A percentile compares a stretch with the other conserved stretches of the same genome.
These are phyloP conservation scores for Rhododendron ovatum DNA, from an alignment of 148 eudicot species.

Conservation along the genomic window DNA sequence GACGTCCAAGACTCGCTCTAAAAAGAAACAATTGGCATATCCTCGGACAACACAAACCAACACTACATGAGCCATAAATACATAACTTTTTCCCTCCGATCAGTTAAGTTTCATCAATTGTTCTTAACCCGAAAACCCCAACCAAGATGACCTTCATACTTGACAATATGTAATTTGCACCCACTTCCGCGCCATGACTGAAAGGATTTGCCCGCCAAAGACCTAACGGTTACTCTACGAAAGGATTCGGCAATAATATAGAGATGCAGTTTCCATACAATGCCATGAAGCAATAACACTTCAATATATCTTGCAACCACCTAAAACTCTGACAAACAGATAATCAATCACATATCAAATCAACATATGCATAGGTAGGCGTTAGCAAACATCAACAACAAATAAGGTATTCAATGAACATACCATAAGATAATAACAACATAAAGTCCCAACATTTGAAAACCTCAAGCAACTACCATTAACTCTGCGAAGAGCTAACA, in stretches of 20 bases:
- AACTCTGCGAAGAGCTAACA: background rate
- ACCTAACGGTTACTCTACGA: background rate
- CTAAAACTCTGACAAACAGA: background rate
- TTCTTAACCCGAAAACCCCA: background rate
- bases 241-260: background rate
- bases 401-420: background rate
- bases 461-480: background rate
- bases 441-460: background rate
- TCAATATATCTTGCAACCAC: background rate
- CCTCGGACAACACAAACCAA: background rate
- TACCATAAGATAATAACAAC: background rate
- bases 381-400: background rate
- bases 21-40: background rate
- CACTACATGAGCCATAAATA: background rate
- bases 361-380: background rate
- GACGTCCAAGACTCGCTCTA: background rate
- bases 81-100: background rate
- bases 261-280: background rate
- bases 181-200: background rate
- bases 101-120: background rate
- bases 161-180: background rate
- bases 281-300: background rate
- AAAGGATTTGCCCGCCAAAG: background rate
- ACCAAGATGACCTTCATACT: background rate
- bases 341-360: background rate